phyloP scores from a whole-genome alignment of 805 yeast genomes.

The Candida parachauliodes region DNA sequence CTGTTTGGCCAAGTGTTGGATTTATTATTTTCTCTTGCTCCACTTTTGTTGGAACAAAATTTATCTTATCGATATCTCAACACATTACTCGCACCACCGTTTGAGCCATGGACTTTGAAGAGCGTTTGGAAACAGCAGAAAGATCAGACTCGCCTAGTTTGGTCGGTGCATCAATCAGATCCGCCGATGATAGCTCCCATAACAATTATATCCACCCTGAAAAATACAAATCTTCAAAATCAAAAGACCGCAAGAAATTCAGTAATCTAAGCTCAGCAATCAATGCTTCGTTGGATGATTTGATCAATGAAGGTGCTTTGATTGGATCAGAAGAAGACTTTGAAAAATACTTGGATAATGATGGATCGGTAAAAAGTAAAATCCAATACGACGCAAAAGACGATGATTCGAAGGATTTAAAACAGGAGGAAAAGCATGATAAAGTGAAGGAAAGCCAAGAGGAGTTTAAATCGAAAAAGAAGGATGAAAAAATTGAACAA shows the following conservation, averaged over 20 bases:
- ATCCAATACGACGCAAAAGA: constrained; percentile 27
- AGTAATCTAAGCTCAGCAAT: constrained; percentile 15
- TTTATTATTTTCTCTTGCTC: background rate
- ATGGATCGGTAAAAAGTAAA: constrained; percentile 51
- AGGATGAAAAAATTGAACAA: constrained; percentile 11
- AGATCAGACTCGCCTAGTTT: constrained; percentile 46
- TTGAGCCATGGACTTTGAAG: constrained; percentile 45
- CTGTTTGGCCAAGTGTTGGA: background rate
- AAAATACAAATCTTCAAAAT: constrained; percentile 18
- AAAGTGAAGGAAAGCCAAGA: constrained; percentile 4
- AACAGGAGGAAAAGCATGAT: constrained; percentile 18
- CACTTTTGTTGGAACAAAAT: background rate
- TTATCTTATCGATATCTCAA: background rate
- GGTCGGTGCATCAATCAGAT: constrained; percentile 50
- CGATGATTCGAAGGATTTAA: constrained; percentile 9
- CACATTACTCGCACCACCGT: background rate
- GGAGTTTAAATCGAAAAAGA: constrained; percentile 9
- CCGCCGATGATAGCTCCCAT: constrained; percentile 45
- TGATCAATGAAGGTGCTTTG: constrained; percentile 44
- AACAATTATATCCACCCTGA: constrained; percentile 45
- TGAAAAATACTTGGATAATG: constrained; percentile 48
- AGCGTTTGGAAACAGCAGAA: constrained; percentile 52
- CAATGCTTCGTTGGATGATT: constrained; percentile 54
- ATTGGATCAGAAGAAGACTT: constrained; percentile 51
- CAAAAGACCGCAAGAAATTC: background rate